phyloP scores from a whole-genome alignment of 2,329 filamentous ascomycete species.

The Talaromyces sp. region DNA sequence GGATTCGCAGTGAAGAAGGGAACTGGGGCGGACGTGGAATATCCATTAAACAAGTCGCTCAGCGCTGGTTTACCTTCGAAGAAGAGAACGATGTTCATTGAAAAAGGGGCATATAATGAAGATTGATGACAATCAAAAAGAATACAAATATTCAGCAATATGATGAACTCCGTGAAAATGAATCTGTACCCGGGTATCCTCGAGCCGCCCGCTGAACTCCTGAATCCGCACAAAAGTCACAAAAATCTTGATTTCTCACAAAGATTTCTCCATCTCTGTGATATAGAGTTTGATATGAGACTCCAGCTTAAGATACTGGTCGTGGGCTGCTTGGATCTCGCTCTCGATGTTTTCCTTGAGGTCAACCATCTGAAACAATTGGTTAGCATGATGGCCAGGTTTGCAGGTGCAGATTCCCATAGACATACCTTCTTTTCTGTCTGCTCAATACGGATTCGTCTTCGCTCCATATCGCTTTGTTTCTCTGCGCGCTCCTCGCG shows the following conservation, averaged over 20 bases:
- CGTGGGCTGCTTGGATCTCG: constrained; percentile 85
- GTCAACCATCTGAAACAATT: constrained; percentile 76
- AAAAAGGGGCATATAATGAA: constrained; percentile 12
- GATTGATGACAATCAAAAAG: constrained; percentile 6
- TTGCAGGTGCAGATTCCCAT: too few relatives aligned
- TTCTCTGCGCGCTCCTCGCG: constrained; percentile 85
- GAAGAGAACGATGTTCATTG: constrained; percentile 24
- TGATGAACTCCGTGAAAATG: constrained; percentile 31
- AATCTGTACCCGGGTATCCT: constrained; percentile 44
- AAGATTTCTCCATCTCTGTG: constrained; percentile 95
- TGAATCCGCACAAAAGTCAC: constrained; percentile 33
- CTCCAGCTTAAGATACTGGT: constrained; percentile 97
- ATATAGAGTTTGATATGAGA: constrained; percentile 97
- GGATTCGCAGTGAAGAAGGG: constrained; percentile 51
- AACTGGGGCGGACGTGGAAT: constrained; percentile 63
- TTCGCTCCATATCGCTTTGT: constrained; percentile 86
- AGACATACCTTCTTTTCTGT: constrained; percentile 90
- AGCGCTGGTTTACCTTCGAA: constrained; percentile 67
- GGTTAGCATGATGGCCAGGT: constrained; percentile 30
- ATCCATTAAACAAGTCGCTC: constrained; percentile 59
- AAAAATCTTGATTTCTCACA: constrained; percentile 46
- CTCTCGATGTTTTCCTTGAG: constrained; percentile 97
- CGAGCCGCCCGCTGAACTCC: constrained; percentile 41
- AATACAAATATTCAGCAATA: constrained; percentile 19
- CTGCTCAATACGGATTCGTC: constrained; percentile 92